Conservation (phyloP, 1,284 basidiomycete genomes). For the Grifola frondosa region DNA sequence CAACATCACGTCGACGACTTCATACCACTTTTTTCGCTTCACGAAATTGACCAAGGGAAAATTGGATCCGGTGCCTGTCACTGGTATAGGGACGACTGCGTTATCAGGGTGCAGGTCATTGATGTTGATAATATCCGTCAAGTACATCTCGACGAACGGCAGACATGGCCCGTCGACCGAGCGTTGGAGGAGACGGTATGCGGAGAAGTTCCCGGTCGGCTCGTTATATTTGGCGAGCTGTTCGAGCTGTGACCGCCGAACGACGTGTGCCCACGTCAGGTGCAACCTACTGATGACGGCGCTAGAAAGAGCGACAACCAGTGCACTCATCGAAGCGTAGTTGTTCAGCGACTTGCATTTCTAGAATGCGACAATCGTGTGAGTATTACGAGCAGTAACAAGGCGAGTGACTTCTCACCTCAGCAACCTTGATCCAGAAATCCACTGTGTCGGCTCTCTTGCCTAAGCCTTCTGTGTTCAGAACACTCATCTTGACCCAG, state of each 20-base stretch:
- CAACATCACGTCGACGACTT: slow-evolving; percentile 55
- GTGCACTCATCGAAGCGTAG: slow-evolving; percentile 65
- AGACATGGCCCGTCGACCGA: slow-evolving; percentile 60
- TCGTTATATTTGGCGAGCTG: slow-evolving; percentile 54
- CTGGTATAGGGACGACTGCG: slow-evolving; percentile 19
- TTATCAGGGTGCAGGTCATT: slow-evolving; percentile 51
- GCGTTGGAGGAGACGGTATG: slow-evolving; percentile 51
- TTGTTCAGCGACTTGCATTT: slow-evolving; percentile 68
- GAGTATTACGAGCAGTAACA: slow-evolving; percentile 8
- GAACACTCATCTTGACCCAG: slow-evolving; percentile 66
- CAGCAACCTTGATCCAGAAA: slow-evolving; percentile 74
- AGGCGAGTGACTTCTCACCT: slow-evolving; percentile 42
- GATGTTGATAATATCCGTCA: slow-evolving; percentile 59
- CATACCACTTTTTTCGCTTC: slow-evolving; percentile 57
- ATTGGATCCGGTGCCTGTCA: slow-evolving; percentile 18
- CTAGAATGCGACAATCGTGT: slow-evolving; percentile 33
- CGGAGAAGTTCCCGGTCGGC: slow-evolving; percentile 56
- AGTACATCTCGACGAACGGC: slow-evolving; percentile 63
- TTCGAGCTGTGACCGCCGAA: slow-evolving; percentile 49
- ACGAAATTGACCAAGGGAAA: slow-evolving; percentile 47
- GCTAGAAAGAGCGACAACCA: slow-evolving; percentile 62
- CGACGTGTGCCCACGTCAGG: slow-evolving; percentile 68
- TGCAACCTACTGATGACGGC: slow-evolving; percentile 55
- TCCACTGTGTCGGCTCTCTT: slow-evolving; percentile 62
- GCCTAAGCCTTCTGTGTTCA: slow-evolving; percentile 48